Base-by-base conservation (phyloP, 2,329 filamentous ascomycete species). In the Sporothrix brasiliensis region DNA sequence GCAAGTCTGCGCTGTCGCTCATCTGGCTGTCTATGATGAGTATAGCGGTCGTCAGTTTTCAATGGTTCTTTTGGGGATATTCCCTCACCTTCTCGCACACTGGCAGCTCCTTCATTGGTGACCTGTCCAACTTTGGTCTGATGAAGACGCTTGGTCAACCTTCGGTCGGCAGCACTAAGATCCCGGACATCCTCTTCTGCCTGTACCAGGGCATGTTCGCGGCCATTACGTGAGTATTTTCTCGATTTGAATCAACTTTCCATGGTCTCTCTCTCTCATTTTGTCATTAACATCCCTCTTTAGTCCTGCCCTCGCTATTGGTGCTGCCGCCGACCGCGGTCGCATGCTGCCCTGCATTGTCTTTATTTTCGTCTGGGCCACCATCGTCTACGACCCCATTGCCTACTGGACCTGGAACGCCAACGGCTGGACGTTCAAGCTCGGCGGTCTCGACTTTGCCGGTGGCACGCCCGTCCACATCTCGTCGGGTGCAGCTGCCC, bases 11-110 rank as follows among this genome's bases (percentile, higher is more conserved):
- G 4, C 85, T 97, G 69, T 92, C 92, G 21, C 85, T 97, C 73
- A 91, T 97, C 79, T 94, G 92, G 86, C 86, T 97, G 4, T 92
- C 92, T 16, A 87, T 97, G 82, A 90, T 97, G 83, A 90, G 92
- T 19, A 87, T 91, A 4, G 91, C 88, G 13, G 88, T 96, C 74
- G 88, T 93, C 72, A 90, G 89, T 66, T 96, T 97, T 81, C 92
- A 97, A 78, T 97, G 93, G 93, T 97, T 96, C 84, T 94, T 97
- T 84, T 97, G 93, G 93, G 93, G 93, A 63, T 97, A 94, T 80
- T 94, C 91, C 13, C 83, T 97, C 68, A 86, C 92, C 73, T 97
- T 96, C 80, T 93, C 92, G 7, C 92, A 93, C 80, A 88, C 88
- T 27, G 92, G 92, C 71, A 91, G 90, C 75, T 85, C 85, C 74